These are phyloP conservation scores for Pleurotus ostreatus DNA, from an alignment of 768 basidiomycete genomes.

Conservation along the genomic window DNA sequence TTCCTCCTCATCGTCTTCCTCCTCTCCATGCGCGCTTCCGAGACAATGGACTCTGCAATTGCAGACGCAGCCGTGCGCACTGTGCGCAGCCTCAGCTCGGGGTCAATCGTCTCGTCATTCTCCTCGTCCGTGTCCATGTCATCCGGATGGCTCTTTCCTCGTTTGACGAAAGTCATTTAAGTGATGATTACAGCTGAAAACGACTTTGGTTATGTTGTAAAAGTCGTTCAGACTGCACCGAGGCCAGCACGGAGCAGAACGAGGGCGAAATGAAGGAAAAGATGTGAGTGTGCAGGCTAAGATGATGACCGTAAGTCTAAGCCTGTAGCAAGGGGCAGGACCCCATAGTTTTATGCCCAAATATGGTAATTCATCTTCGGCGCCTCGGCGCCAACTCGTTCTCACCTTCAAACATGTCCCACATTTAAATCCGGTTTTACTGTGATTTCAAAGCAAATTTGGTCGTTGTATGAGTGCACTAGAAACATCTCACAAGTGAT, in stretches of 20 bases:
- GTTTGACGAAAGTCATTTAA: conserved; percentile 35
- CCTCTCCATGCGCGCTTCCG: conserved; percentile 66
- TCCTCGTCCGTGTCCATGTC: conserved; percentile 53
- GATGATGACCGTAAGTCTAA: no score
- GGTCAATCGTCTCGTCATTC: conserved; percentile 71
- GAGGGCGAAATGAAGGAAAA: conserved; percentile 6
- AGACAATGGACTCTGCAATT: conserved; percentile 80
- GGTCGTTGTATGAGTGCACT: no score
- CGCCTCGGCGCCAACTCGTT: no score
- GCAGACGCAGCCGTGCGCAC: conserved; percentile 92
- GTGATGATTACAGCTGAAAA: neutral
- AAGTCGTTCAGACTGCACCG: conserved; percentile 8
- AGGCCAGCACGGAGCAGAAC: conserved; percentile 14
- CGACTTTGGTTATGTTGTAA: neutral
- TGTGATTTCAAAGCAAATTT: no score
- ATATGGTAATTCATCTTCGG: neutral
- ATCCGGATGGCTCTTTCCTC: conserved; percentile 32
- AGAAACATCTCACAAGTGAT: no score
- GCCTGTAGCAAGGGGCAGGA: no score
- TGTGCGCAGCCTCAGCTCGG: conserved; percentile 81
- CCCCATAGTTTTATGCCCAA: neutral
- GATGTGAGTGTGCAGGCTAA: neutral
- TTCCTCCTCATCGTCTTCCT: conserved; percentile 47
- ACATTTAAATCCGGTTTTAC: no score
- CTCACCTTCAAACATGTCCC: no score